Conservation (phyloP, 2,329 filamentous ascomycete species). For the Parastagonospora nodorum region DNA sequence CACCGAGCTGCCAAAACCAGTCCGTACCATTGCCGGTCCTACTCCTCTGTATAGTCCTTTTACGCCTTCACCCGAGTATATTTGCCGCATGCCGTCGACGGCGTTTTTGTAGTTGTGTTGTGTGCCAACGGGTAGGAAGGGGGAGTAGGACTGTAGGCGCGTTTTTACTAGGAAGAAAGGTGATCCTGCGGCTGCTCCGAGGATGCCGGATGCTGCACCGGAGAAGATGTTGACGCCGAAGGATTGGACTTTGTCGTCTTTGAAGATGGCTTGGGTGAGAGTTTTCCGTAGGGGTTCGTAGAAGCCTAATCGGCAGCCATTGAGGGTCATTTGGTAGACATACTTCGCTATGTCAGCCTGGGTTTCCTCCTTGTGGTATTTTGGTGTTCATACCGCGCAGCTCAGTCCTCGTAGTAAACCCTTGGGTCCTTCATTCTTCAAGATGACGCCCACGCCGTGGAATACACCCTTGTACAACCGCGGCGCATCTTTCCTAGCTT, state of each 20-base stretch:
- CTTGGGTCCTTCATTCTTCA: constrained; percentile 83
- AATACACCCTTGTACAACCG: constrained; percentile 89
- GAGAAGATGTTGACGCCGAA: constrained; percentile 92
- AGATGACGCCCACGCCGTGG: constrained; percentile 87
- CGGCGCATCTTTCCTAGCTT: constrained; percentile 81
- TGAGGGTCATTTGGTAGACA: constrained; percentile 93
- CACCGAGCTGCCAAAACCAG: constrained; percentile 92
- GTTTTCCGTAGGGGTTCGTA: constrained; percentile 89
- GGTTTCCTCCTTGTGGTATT: not conserved
- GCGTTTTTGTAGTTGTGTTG: constrained; percentile 92
- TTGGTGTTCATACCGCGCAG: constrained; percentile 65
- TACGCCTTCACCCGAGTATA: constrained; percentile 77
- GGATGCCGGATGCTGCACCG: constrained; percentile 84
- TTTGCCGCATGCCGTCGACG: constrained; percentile 78
- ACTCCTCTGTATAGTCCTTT: constrained; percentile 88
- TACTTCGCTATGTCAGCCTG: constrained; percentile 60
- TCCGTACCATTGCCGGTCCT: constrained; percentile 91
- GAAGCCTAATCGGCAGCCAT: constrained; percentile 94
- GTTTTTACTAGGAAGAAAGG: constrained; percentile 99
- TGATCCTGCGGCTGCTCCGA: constrained; percentile 90
- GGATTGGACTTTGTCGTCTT: constrained; percentile 76
- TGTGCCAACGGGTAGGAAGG: constrained; percentile 92
- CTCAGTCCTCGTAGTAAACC: constrained; percentile 89
- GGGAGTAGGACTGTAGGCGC: constrained; percentile 88
- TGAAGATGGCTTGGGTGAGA: constrained; percentile 71